Conservation (phyloP, 2,329 filamentous ascomycete genomes). For the Trichophyton equinum region DNA sequence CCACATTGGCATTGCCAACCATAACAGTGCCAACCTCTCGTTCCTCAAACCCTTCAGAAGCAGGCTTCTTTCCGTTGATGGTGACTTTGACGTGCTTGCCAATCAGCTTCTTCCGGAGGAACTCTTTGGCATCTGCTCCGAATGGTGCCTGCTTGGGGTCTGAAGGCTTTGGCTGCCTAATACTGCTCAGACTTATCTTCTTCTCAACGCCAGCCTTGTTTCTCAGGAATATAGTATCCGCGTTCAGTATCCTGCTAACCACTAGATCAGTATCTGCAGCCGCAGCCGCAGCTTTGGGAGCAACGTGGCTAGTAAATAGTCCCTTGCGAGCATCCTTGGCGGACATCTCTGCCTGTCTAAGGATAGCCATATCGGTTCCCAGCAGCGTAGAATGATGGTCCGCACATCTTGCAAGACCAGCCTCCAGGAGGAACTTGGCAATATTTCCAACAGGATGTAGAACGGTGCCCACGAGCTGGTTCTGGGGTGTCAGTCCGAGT, state of each 20-base stretch:
- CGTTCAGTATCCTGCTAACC: slow-evolving; percentile 73
- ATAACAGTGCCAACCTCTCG: slow-evolving; percentile 86
- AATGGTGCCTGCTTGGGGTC: slow-evolving; percentile 82
- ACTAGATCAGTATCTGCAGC: slow-evolving; percentile 61
- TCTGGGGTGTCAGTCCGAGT: slow-evolving; percentile 77
- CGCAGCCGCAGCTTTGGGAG: slow-evolving; percentile 46
- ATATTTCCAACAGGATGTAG: slow-evolving; percentile 87
- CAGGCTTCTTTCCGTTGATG: slow-evolving; percentile 82
- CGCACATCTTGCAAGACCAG: slow-evolving; percentile 80
- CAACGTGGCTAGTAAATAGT: slow-evolving; percentile 68
- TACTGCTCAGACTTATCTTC: slow-evolving; percentile 81
- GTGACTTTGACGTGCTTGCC: slow-evolving; percentile 87
- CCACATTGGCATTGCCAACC: slow-evolving; percentile 75
- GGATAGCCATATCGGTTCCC: slow-evolving; percentile 70
- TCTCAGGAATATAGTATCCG: slow-evolving; percentile 77
- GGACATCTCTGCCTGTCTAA: slow-evolving; percentile 74
- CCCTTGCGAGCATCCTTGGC: slow-evolving; percentile 67
- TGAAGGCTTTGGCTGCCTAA: slow-evolving; percentile 79
- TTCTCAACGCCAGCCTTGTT: slow-evolving; percentile 78
- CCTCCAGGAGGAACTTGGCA: slow-evolving; percentile 76
- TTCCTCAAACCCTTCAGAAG: slow-evolving; percentile 81
- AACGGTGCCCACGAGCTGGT: slow-evolving; percentile 76
- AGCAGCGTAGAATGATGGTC: slow-evolving; percentile 93
- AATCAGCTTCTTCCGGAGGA: slow-evolving; percentile 81
- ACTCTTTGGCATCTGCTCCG: slow-evolving; percentile 89